phyloP scores from a whole-genome alignment of 2,329 filamentous ascomycete genomes.

The Elsinoe batatas region DNA sequence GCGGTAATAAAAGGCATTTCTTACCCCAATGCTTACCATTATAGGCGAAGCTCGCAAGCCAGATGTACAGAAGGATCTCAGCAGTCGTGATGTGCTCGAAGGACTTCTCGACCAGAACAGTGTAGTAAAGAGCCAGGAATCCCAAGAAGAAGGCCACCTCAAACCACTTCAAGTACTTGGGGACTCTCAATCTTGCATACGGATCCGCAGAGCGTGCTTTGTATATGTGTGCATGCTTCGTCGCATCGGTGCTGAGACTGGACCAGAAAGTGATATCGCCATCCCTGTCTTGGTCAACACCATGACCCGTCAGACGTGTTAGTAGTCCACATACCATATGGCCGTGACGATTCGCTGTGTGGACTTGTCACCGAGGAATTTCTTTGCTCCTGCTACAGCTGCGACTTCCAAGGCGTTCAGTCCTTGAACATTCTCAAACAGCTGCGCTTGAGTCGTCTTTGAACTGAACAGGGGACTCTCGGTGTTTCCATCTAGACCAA shows the following conservation, averaged over 20 bases:
- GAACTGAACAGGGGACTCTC: neutral
- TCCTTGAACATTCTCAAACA: slow-evolving; percentile 62
- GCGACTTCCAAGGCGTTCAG: slow-evolving; percentile 84
- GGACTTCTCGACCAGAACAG: slow-evolving; percentile 63
- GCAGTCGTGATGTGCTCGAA: slow-evolving; percentile 54
- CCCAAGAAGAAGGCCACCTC: slow-evolving; percentile 71
- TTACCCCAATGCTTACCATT: slow-evolving; percentile 47
- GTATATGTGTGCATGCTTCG: slow-evolving; percentile 69
- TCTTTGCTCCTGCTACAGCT: slow-evolving; percentile 69
- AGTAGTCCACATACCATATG: slow-evolving; percentile 49
- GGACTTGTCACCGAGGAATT: slow-evolving; percentile 68
- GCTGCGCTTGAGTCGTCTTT: slow-evolving; percentile 32
- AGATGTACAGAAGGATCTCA: slow-evolving; percentile 70
- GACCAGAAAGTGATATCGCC: slow-evolving; percentile 86
- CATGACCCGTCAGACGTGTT: neutral
- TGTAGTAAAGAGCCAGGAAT: slow-evolving; percentile 74
- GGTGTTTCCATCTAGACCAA: neutral
- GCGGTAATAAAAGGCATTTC: neutral
- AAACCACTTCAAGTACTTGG: slow-evolving; percentile 74
- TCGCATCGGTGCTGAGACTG: slow-evolving; percentile 58
- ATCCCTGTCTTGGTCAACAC: slow-evolving; percentile 29
- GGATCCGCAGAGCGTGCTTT: slow-evolving; percentile 56
- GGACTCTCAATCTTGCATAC: slow-evolving; percentile 67
- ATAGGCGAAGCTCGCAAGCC: slow-evolving; percentile 79
- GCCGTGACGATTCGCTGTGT: slow-evolving; percentile 77